phyloP scores from a whole-genome alignment of 2,329 filamentous ascomycete species.

The Eurotiales sp. region DNA sequence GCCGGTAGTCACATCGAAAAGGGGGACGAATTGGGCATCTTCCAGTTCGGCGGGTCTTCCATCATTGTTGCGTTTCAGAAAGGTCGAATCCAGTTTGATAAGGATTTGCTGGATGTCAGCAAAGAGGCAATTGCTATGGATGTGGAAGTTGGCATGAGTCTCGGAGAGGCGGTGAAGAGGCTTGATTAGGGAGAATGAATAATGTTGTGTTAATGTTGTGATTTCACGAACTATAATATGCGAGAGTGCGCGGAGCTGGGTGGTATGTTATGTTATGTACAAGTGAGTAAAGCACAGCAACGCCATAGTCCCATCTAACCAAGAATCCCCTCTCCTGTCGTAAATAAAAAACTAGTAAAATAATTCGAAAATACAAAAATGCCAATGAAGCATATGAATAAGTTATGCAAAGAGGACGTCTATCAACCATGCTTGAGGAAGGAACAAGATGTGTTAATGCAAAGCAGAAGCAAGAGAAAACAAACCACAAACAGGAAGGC shows the following conservation, averaged over 20 bases:
- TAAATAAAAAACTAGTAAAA: not conserved
- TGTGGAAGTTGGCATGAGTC: conserved; percentile 39
- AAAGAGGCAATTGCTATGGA: conserved; percentile 32
- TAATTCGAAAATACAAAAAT: not conserved
- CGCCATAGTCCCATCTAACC: not conserved
- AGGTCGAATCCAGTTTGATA: conserved; percentile 36
- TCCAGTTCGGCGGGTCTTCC: conserved; percentile 41
- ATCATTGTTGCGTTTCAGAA: conserved; percentile 41
- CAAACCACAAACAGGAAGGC: too few species aligned
- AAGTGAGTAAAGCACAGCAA: not conserved
- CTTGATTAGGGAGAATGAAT: not conserved
- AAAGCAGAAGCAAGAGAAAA: not conserved
- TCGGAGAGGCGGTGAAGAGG: conserved; percentile 19
- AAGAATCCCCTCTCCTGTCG: not conserved
- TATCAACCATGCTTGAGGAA: conserved; percentile 4
- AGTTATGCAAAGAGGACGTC: not conserved
- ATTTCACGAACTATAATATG: too few species aligned
- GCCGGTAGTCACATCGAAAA: conserved; percentile 32
- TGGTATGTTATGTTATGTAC: not conserved
- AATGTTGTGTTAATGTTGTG: not conserved
- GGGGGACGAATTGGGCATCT: conserved; percentile 40
- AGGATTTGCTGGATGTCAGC: conserved; percentile 33
- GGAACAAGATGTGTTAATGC: not conserved
- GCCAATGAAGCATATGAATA: conserved; percentile 1
- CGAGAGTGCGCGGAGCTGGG: not conserved